Evolutionary conservation across 2,329 filamentous ascomycete genomes (phyloP).

Genomic region (Aspergillus unguis): DNA sequence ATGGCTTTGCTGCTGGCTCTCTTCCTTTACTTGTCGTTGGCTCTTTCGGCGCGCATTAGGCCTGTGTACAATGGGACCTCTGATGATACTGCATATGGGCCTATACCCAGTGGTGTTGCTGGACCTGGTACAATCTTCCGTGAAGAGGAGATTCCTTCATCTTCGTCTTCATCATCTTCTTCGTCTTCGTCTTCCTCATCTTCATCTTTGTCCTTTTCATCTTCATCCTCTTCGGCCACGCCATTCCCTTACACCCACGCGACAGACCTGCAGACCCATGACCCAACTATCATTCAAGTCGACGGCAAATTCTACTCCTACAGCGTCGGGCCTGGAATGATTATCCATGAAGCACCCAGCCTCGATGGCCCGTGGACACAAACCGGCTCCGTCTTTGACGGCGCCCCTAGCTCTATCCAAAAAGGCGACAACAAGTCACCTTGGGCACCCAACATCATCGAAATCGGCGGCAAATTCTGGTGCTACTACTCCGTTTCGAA

Average conservation of each 20-base stretch:
- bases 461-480: conserved; percentile 58
- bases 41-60: background rate
- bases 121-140: background rate
- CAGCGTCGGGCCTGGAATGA: conserved; percentile 31
- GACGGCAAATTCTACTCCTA: conserved; percentile 31
- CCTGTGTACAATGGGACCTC: background rate
- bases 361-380: conserved; percentile 33
- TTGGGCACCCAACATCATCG: conserved; percentile 60
- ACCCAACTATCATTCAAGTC: conserved; percentile 31
- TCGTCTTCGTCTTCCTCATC: too few species aligned
- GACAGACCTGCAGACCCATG: conserved; percentile 28
- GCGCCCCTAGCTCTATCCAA: conserved; percentile 28
- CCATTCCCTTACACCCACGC: conserved; percentile 7
- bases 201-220: too few species aligned
- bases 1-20: conserved; percentile 6
- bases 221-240: background rate
- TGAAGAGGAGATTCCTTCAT: background rate
- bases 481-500: conserved; percentile 63
- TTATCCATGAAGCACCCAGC: conserved; percentile 27
- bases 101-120: background rate
- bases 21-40: conserved; percentile 1
- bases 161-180: background rate
- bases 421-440: conserved; percentile 33
- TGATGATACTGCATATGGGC: background rate
- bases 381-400: conserved; percentile 28